Evolutionary conservation across 331 rosid species (phyloP).

Genomic region (Quercus tomentella): DNA sequence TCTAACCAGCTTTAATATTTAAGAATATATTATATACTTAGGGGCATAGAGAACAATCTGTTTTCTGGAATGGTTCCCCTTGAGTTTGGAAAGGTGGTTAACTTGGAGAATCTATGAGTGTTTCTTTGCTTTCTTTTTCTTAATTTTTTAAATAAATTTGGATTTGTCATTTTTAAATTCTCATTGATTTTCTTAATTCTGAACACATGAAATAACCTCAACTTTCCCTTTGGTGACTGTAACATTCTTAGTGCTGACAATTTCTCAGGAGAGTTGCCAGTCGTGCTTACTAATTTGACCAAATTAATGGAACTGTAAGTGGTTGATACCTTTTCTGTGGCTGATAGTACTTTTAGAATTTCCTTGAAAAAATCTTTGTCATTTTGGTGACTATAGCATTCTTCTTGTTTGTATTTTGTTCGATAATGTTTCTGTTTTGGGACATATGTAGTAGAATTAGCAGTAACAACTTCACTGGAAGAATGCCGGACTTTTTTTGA

Average conservation of each 20-base stretch:
- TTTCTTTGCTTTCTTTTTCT: background rate
- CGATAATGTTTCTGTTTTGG: background rate
- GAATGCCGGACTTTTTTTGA: conserved; percentile 17
- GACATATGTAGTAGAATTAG: background rate
- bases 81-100: conserved; percentile 21
- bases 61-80: conserved; percentile 29
- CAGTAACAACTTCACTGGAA: conserved; percentile 14
- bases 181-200: background rate
- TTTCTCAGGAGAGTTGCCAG: conserved; percentile 26
- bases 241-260: conserved; percentile 22
- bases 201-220: background rate
- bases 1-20: background rate
- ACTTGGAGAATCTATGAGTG: conserved; percentile 1
- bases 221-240: background rate
- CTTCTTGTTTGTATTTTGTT: background rate
- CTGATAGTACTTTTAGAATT: too few species aligned
- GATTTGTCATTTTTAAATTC: background rate
- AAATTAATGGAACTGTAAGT: conserved; percentile 18
- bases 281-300: conserved; percentile 11
- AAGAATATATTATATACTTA: background rate
- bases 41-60: conserved; percentile 21
- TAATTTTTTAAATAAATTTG: too few species aligned
- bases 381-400: too few species aligned
- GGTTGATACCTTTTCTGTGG: too few species aligned
- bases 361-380: too few species aligned